Base-by-base conservation (phyloP, 805 yeast species). In the Wickerhamiella shivajii region DNA sequence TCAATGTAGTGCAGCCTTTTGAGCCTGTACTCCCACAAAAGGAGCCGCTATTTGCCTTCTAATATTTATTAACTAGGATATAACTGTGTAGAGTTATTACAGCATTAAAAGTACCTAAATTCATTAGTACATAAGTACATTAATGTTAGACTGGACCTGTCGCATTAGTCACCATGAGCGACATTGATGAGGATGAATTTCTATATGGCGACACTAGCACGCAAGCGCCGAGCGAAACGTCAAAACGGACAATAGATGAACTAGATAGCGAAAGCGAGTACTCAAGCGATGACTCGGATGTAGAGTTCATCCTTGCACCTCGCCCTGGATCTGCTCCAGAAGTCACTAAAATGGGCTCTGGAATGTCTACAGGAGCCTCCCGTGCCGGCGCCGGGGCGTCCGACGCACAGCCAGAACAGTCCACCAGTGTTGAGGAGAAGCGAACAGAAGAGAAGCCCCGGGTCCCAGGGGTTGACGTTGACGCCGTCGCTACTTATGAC, bases 231-330 rank as follows among this genome's bases (percentile, higher is more conserved):
- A n/a, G n/a, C n/a, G n/a, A n/a, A n/a, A n/a, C n/a, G n/a, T n/a
- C n/a, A n/a, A n/a, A n/a, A n/a, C n/a, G n/a, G n/a, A n/a, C n/a
- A n/a, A n/a, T n/a, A n/a, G n/a, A n/a, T 5, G 29, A 31, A 13
- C 14, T 16, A 14, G 27, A 21, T 10, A 23, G 14, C 29, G 33
- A 29, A 15, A 35, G 31, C 9, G 17, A 4, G 8, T 13, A n/a
- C 18, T n/a, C 44, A 14, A 43, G 38, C 8, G 36, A 36, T 18
- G 77, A 69, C 39, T 76, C 74, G 36, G 90, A 79, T 47, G 69
- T 85, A 22, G 95, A 85, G 54, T 78, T 87, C 49, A 77, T 85
- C 30, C 77, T 85, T 31, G 76, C 42, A 5, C 44, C 45, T 4
- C 24, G 37, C 54, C 16, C 33, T 4, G 28, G 41, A 3, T 13